phyloP scores from a whole-genome alignment of 139 green algal genomes.

The Dunaliella primolecta region DNA sequence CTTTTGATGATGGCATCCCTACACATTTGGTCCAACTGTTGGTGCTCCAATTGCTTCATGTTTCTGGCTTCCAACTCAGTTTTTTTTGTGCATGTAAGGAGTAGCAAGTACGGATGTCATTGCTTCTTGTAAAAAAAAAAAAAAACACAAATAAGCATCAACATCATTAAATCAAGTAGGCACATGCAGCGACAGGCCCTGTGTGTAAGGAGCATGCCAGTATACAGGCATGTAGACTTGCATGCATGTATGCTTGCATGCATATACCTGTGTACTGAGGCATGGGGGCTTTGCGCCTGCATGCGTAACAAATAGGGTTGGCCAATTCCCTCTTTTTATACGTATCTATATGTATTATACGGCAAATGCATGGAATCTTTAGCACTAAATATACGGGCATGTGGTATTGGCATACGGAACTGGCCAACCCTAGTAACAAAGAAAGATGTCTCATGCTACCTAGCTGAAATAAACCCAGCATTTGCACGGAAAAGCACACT shows the following conservation, averaged over 20 bases:
- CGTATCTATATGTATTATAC: neutral
- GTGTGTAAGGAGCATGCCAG: too few species aligned
- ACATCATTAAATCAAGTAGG: neutral
- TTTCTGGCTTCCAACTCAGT: neutral
- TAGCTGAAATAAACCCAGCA: too few species aligned
- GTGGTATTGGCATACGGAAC: neutral
- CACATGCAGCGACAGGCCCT: too few species aligned
- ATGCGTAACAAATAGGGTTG: too few species aligned
- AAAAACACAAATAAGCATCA: neutral
- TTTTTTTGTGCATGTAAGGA: neutral
- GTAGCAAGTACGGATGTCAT: neutral
- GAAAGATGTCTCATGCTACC: too few species aligned
- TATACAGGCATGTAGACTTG: neutral
- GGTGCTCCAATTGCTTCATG: too few species aligned
- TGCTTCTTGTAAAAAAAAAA: neutral
- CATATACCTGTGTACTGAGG: neutral
- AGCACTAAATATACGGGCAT: neutral
- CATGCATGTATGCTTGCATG: neutral
- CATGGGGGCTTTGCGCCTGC: neutral
- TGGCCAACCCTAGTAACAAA: neutral
- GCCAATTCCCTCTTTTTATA: too few species aligned
- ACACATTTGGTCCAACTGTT: too few species aligned
- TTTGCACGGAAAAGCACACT: too few species aligned
- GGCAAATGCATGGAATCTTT: neutral
- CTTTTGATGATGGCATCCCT: too few species aligned